Evolutionary conservation across 2,329 filamentous ascomycete genomes (phyloP), one percentile per base, ranked within the genome.

Genomic region (Arachnopeziza araneosa): DNA sequence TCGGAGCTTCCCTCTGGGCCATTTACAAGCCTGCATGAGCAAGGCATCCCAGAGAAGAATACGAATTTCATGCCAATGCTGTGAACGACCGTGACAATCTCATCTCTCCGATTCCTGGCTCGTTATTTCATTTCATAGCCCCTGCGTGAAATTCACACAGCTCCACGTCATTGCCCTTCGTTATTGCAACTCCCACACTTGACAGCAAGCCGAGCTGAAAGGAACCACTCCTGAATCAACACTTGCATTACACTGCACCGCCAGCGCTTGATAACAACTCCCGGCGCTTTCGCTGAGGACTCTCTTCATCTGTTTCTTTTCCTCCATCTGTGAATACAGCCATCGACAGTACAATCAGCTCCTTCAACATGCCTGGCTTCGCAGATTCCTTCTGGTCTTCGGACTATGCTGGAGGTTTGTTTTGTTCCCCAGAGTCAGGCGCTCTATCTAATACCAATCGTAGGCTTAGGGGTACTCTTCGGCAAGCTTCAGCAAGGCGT

Each of bases 311-410:
- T 44, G 2, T 19, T 44, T 4, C 10, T 14, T 17, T 44, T 44
- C 36, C 17, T 19, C 36, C 17, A 44, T 14, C 36, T 44, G 36
- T 14, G 3, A 36, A 55, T 50, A 52, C 26, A n/a, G 49, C 58
- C 71, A 85, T 76, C 74, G 12, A 44, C 36, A 12, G 17, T 44
- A 44, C 5, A 14, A 44, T 6, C 6, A 12, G 10, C 17, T 44
- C 12, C 17, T 44, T 19, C 3, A 44, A 44, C 2, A 93, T 93
- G 90, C 89, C 90, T 68, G 85, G 90, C 70, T 98, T 99, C 77
- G 87, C 92, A 68, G 91, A 93, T 78, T 96, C 93, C 55, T 98
- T 99, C 79, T 99, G 95, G 95, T 96, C 95, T 64, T 85, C 86
- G 74, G 95, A 99, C 83, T 98, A 98, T 82, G 93, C 93, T 74